Evolutionary conservation across 257 asterid genomes (phyloP).

Genomic region (Nicotiana tomentosiformis): DNA sequence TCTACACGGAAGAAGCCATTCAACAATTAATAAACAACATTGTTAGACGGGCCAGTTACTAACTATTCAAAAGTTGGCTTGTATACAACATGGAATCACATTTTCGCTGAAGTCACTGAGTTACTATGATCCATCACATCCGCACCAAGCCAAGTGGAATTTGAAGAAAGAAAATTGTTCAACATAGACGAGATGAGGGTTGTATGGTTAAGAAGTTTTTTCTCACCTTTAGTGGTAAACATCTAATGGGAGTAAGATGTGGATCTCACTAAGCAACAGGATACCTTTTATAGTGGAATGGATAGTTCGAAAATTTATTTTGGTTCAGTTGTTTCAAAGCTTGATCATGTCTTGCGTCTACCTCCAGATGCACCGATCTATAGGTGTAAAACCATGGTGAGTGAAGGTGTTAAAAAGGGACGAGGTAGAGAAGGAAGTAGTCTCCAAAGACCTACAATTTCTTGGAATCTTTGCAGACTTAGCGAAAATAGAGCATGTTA

Average conservation of each 20-base stretch:
- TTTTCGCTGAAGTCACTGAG: background rate
- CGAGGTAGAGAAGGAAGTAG: no score
- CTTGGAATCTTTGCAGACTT: no score
- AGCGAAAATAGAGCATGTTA: no score
- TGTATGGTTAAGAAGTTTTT: background rate
- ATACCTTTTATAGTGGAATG: background rate
- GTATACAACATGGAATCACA: background rate
- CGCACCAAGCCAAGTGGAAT: background rate
- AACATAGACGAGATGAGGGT: background rate
- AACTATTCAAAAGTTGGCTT: background rate
- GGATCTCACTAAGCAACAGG: background rate
- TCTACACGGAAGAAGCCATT: constrained; percentile 34
- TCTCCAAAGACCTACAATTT: no score
- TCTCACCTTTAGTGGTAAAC: background rate
- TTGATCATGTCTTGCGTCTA: background rate
- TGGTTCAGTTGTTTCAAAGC: background rate
- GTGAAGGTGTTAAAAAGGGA: no score
- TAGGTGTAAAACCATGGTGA: no score
- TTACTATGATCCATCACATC: background rate
- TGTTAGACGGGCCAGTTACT: background rate
- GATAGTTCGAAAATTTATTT: background rate
- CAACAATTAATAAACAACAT: background rate
- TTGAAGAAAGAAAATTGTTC: background rate
- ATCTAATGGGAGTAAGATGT: background rate
- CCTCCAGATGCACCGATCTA: no score